phyloP scores from a whole-genome alignment of 306 rosid species.

The Begonia peltatifolia region DNA sequence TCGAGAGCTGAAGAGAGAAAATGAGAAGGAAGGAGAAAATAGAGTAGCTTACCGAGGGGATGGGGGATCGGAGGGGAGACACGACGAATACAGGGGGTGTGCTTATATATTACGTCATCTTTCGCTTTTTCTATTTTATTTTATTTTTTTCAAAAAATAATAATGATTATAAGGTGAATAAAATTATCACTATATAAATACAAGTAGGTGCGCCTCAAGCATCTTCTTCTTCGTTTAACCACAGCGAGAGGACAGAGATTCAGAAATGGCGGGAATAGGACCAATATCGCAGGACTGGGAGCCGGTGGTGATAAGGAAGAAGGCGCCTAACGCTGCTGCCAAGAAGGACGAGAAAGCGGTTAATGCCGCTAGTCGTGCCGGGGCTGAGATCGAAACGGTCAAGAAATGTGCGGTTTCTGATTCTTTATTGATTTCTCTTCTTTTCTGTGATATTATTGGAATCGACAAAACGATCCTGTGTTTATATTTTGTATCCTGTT shows the following conservation, averaged over 20 bases:
- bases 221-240: too few relatives aligned
- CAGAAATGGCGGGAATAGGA: slow-evolving; percentile 54
- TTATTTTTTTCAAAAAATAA: too few relatives aligned
- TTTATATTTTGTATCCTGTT: too few relatives aligned
- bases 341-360: slow-evolving; percentile 89
- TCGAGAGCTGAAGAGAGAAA: slow-evolving; percentile 8
- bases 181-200: too few relatives aligned
- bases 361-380: slow-evolving; percentile 46
- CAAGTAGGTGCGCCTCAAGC: too few relatives aligned
- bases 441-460: too few relatives aligned
- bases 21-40: slow-evolving; percentile 2
- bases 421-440: background rate
- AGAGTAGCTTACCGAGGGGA: slow-evolving; percentile 12
- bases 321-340: slow-evolving; percentile 83
- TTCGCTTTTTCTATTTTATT: too few relatives aligned
- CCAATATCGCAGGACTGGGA: slow-evolving; percentile 83
- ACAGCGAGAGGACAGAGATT: background rate
- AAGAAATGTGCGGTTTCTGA: slow-evolving; percentile 33
- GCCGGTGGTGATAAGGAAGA: slow-evolving; percentile 76
- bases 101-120: too few relatives aligned
- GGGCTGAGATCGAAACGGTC: slow-evolving; percentile 76
- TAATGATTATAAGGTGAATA: too few relatives aligned
- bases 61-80: too few relatives aligned
- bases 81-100: too few relatives aligned
- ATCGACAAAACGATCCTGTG: too few relatives aligned